Base-by-base conservation (phyloP, 2,329 filamentous ascomycete species). In the Aschersonia sp. region DNA sequence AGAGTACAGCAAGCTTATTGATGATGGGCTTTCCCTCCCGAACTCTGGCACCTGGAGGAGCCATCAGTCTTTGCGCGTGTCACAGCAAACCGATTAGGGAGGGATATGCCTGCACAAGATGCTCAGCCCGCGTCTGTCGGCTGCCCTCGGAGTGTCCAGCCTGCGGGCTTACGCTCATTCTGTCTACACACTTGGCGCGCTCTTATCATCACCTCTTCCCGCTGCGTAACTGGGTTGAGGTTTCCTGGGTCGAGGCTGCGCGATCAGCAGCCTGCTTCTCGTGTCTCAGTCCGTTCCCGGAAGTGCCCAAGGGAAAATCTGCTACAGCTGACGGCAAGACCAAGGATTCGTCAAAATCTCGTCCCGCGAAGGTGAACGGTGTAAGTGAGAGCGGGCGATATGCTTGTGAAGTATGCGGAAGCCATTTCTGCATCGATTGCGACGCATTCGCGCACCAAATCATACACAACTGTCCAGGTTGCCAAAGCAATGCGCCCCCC, bases 1-100 rank as follows among this genome's bases (percentile, higher is more conserved):
- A 77, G 56, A 73, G 70, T 51, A 73, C 73, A 6, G 74, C 78
- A 1, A 80, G 77, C 48, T 71, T 98, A 41, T 77, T 98, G 30
- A 94, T 94, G 85, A 98, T 98, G 91, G 92, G 92, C 4, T 98
- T 98, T 59, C 92, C 92, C 0, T 94, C 87, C 5, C 78, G 89
- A 40, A 85, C 84, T 2, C 78, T 92, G 10, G 85, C 87, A 47
- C 73, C 80, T 2, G 71, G 70, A 38, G 72, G 72, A 30, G 75
- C 81, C 4, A 69, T 75, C 47, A 89, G 84, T 50, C 79, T 92
- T 52, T 98, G 92, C 63, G 89, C 89, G 4, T 98, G 92, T 61
- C 91, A 97, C 65, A 88, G 85, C 55, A 80, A 81, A 52, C 80
- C 91, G 12, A 83, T 77, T 28, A 74, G 85, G 45, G 88, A 92